Base-by-base conservation (phyloP, 2,329 filamentous ascomycete genomes). In the Phoma sp. region DNA sequence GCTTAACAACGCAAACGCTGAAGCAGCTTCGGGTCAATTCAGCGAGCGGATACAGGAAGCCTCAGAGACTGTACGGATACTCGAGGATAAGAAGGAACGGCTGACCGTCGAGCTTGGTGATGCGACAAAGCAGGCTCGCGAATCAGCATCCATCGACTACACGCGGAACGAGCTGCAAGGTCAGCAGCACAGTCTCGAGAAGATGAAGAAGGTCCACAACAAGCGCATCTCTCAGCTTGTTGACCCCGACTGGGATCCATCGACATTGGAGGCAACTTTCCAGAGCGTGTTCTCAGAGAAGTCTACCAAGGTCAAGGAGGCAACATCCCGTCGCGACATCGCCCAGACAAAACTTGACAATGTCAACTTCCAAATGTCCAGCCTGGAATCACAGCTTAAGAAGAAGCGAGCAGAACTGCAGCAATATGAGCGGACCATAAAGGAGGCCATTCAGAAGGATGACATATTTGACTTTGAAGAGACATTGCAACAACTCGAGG, bases 41-140 rank as follows among this genome's bases (percentile, higher is more conserved):
- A 92, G 96, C 58, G 78, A 80, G 25, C 86, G 89, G 60, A 82
- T 96, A 19, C 82, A 87, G 40, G 79, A 85, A 29, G 84, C 87
- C 47, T 88, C 91, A 45, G 76, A 80, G 13, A 83, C 86, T 59
- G 79, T 96, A 10, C 84, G 85, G 58, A 81, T 84, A 38, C 77
- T 96, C 1, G 92, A 97, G 67, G 85, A 84, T 19, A 86, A 89
- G 65, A 88, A 84, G 55, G 86, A 90, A 32, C 86, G 82, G 62
- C 81, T 98, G 25, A 88, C 89, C 39, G 80, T 83, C n/a, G 94
- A 98, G 70, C 84, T 97, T 32, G 84, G 92, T 8, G 89, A 96
- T 66, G 91, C 89, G 55, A 96, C 90, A 2, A 87, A 88, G 53
- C 84, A 90, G 53, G 92, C 92, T 6, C 87, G 88, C 4, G 92